phyloP scores from a whole-genome alignment of 352 stramenopile genomes.

The Halophytophthora polymorphica region DNA sequence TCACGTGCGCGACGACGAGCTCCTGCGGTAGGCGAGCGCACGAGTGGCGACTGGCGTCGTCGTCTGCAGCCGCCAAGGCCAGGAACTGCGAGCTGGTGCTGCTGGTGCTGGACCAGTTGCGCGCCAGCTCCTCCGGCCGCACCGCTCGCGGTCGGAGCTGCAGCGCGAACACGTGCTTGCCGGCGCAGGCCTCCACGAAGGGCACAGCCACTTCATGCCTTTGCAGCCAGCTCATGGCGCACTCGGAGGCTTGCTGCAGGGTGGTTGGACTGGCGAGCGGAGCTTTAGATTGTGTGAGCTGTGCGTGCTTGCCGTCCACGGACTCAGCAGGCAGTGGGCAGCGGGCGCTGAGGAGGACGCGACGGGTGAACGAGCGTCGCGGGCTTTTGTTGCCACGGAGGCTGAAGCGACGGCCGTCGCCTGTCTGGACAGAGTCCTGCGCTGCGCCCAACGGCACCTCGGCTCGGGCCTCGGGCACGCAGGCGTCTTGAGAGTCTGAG shows the following conservation, averaged over 20 bases:
- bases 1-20: slow-evolving; percentile 11
- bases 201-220: slow-evolving; percentile 42
- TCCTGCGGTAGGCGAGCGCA: slow-evolving; percentile 4
- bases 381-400: too few relatives aligned
- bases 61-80: not conserved
- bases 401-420: too few relatives aligned
- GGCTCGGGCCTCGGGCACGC: too few relatives aligned
- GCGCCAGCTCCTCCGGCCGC: slow-evolving; percentile 23
- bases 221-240: slow-evolving; percentile 56
- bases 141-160: slow-evolving; percentile 30
- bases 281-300: slow-evolving; percentile 23
- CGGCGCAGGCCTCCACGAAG: slow-evolving; percentile 34
- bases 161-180: slow-evolving; percentile 50
- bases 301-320: too few relatives aligned
- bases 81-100: slow-evolving; percentile 26
- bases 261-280: slow-evolving; percentile 9
- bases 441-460: too few relatives aligned
- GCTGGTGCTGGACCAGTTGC: slow-evolving; percentile 28
- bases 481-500: too few relatives aligned
- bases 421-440: too few relatives aligned
- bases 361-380: too few relatives aligned
- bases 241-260: slow-evolving; percentile 4
- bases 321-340: too few relatives aligned
- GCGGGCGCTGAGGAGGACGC: too few relatives aligned
- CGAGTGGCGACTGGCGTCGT: slow-evolving; percentile 16